phyloP scores from a whole-genome alignment of 805 yeast species.

The Monosporozyma aquatica region DNA sequence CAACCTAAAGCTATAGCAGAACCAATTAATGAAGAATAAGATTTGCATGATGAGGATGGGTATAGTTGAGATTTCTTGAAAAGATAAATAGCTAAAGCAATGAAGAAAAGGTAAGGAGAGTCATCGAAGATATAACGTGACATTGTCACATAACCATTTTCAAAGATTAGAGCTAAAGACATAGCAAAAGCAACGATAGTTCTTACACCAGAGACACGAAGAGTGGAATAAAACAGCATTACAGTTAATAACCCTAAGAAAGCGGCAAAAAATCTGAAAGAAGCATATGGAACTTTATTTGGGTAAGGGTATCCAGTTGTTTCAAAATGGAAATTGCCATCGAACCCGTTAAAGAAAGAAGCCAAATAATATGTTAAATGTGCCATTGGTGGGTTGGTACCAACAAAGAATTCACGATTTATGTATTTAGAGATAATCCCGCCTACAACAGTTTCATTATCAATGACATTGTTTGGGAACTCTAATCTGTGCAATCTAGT shows the following conservation, averaged over 20 bases:
- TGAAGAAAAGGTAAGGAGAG: conserved; percentile 66
- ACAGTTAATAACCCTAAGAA: conserved; percentile 59
- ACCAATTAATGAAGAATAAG: conserved; percentile 50
- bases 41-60: conserved; percentile 46
- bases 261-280: conserved; percentile 66
- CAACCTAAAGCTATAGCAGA: conserved; percentile 62
- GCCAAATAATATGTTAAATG: conserved; percentile 66
- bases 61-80: conserved; percentile 58
- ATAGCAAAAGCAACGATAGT: conserved; percentile 52
- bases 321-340: conserved; percentile 58
- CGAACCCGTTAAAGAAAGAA: conserved; percentile 56
- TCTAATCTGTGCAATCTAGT: conserved; percentile 56
- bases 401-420: conserved; percentile 54
- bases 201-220: conserved; percentile 67
- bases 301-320: conserved; percentile 58
- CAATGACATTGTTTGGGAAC: conserved; percentile 72
- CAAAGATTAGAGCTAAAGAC: conserved; percentile 48
- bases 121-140: conserved; percentile 68
- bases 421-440: conserved; percentile 82
- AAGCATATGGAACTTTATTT: conserved; percentile 44
- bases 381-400: conserved; percentile 70
- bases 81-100: conserved; percentile 60
- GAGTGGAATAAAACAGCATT: conserved; percentile 53
- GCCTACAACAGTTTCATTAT: conserved; percentile 90
- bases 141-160: conserved; percentile 58